These are phyloP conservation scores for Leishmania arabica DNA, from an alignment of 208 protist genomes.

Conservation along the genomic window DNA sequence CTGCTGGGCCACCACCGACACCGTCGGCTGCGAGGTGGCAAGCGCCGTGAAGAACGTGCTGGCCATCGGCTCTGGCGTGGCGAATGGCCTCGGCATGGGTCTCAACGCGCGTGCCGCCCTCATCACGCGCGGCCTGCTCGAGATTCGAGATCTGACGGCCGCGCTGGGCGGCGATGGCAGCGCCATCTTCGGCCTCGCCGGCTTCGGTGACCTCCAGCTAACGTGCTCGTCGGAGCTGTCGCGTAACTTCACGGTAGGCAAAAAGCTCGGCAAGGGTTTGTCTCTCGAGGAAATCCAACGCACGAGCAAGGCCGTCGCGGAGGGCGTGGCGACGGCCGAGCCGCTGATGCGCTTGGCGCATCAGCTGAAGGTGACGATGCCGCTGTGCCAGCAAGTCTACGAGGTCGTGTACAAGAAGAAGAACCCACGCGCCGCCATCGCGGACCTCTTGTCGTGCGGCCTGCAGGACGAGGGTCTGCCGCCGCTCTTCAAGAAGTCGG, in stretches of 20 bases:
- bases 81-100: slow-evolving; percentile 72
- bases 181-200: slow-evolving; percentile 88
- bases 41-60: slow-evolving; percentile 94
- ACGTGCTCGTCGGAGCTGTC: slow-evolving; percentile 90
- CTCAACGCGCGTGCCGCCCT: slow-evolving; percentile 80
- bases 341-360: slow-evolving; percentile 68
- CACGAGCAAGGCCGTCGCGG: slow-evolving; percentile 71
- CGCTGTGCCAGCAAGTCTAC: slow-evolving; percentile 75
- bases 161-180: slow-evolving; percentile 76
- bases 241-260: slow-evolving; percentile 88
- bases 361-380: slow-evolving; percentile 56
- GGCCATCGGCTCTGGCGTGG: slow-evolving; percentile 81
- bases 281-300: slow-evolving; percentile 66
- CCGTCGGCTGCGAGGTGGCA: slow-evolving; percentile 85
- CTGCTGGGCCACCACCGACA: slow-evolving; percentile 84
- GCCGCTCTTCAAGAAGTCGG: slow-evolving; percentile 31
- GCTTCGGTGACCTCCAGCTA: slow-evolving; percentile 88
- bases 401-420: slow-evolving; percentile 63
- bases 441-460: slow-evolving; percentile 21
- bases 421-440: slow-evolving; percentile 30
- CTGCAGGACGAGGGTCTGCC: slow-evolving; percentile 73
- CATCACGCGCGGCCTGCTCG: slow-evolving; percentile 80
- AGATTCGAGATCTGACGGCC: slow-evolving; percentile 84
- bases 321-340: slow-evolving; percentile 78
- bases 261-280: slow-evolving; percentile 75